Percentiles rank a stretch among this genome's conserved stretches.
Evolutionary conservation across 2,329 filamentous ascomycete genomes (phyloP).

Genomic region (Didymella keratinophila): DNA sequence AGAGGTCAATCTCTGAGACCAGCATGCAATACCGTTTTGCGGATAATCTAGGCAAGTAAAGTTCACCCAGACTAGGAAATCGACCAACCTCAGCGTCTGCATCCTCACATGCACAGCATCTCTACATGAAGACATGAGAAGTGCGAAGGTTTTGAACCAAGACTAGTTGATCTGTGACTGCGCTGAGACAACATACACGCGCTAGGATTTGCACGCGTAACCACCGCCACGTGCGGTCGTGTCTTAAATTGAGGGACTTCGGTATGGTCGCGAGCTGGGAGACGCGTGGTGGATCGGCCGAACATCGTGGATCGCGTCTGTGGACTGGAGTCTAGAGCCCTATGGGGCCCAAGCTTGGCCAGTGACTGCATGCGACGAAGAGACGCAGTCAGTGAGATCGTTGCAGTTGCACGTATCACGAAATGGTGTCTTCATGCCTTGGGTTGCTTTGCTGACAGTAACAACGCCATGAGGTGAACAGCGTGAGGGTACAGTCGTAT

Average conservation of each 20-base stretch:
- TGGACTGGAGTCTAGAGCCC: neutral
- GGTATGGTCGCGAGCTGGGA: neutral
- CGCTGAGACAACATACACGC: neutral
- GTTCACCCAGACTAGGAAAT: neutral
- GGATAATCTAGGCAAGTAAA: neutral
- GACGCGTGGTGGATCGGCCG: slow-evolving; percentile 6
- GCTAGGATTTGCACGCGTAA: neutral
- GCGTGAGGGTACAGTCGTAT: neutral
- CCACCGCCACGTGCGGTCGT: neutral
- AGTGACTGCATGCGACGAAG: neutral
- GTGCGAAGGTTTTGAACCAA: neutral
- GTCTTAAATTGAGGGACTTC: neutral
- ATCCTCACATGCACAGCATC: neutral
- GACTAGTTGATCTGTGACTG: neutral
- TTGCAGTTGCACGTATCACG: neutral
- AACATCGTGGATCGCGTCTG: neutral
- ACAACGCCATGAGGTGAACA: neutral
- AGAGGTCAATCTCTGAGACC: neutral
- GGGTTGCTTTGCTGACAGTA: neutral
- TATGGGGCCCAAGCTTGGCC: neutral
- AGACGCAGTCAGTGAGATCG: neutral
- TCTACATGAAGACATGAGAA: neutral
- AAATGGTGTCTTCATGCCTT: neutral
- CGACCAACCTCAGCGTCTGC: neutral
- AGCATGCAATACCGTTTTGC: neutral